Evolutionary conservation across 192 early-diverging fungal genomes (phyloP).

Genomic region (Chytriomyces hyalinus): DNA sequence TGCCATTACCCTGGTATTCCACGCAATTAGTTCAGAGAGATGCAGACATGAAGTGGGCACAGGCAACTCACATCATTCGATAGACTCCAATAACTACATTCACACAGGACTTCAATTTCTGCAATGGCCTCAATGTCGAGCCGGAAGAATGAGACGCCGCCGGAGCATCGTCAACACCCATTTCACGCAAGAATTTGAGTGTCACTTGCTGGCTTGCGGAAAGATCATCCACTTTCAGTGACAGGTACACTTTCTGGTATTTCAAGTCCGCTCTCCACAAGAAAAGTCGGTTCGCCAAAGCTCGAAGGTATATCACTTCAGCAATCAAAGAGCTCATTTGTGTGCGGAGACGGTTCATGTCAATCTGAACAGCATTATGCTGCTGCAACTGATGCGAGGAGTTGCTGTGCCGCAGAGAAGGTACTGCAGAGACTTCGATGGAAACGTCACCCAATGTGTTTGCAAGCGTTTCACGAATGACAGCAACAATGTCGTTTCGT

Average conservation of each 20-base stretch:
- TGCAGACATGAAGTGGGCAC: background rate
- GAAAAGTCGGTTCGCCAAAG: slow-evolving; percentile 41
- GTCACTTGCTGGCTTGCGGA: slow-evolving; percentile 36
- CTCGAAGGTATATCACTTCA: slow-evolving; percentile 47
- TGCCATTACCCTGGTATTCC: slow-evolving; percentile 31
- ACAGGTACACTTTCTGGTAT: slow-evolving; percentile 53
- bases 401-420: background rate
- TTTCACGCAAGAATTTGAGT: slow-evolving; percentile 35
- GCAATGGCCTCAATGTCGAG: slow-evolving; percentile 4
- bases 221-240: slow-evolving; percentile 50
- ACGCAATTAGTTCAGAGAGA: background rate
- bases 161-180: slow-evolving; percentile 32
- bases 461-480: slow-evolving; percentile 34
- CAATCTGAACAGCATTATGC: background rate
- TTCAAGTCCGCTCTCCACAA: slow-evolving; percentile 53
- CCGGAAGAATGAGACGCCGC: background rate
- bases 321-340: slow-evolving; percentile 43
- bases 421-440: slow-evolving; percentile 6
- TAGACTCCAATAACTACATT: slow-evolving; percentile 40
- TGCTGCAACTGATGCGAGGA: background rate
- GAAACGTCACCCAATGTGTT: slow-evolving; percentile 38
- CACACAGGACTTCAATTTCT: slow-evolving; percentile 32
- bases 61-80: slow-evolving; percentile 38
- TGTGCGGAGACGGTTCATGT: slow-evolving; percentile 11
- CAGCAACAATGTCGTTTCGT: slow-evolving; percentile 32